Conservation (phyloP, 129 eudicot species). For the Calendula officinalis region DNA sequence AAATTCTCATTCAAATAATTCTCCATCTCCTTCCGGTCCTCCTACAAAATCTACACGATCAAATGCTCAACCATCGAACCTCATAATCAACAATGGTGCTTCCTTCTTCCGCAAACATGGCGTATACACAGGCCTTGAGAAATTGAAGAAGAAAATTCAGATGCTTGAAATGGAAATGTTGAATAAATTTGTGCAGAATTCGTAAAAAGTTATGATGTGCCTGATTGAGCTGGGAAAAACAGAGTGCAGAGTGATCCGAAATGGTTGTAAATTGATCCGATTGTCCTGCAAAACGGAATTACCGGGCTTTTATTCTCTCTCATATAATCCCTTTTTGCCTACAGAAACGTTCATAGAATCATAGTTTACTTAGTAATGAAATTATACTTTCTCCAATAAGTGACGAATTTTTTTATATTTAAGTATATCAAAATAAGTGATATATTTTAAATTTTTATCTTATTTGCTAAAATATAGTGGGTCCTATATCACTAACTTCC, state of each 20-base stretch:
- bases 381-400: neutral
- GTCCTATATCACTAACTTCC: no score
- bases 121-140: constrained; percentile 11
- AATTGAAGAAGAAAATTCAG: neutral
- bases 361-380: neutral
- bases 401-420: no score
- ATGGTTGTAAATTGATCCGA: constrained; percentile 28
- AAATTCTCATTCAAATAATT: constrained; percentile 65
- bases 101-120: constrained; percentile 22
- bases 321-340: neutral
- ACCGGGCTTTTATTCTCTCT: constrained; percentile 7
- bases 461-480: no score
- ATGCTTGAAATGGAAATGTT: neutral
- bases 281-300: constrained; percentile 30
- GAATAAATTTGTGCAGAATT: constrained; percentile 5
- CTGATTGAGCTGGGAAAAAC: constrained; percentile 21
- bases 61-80: constrained; percentile 13
- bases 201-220: constrained; percentile 25
- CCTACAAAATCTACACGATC: constrained; percentile 10
- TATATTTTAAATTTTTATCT: no score
- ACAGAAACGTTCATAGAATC: neutral
- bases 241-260: constrained; percentile 24
- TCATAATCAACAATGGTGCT: neutral
- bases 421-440: no score
- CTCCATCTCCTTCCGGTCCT: constrained; percentile 51